Base-by-base conservation (phyloP, 2,329 filamentous ascomycete species). In the Pseudogymnoascus sp. region DNA sequence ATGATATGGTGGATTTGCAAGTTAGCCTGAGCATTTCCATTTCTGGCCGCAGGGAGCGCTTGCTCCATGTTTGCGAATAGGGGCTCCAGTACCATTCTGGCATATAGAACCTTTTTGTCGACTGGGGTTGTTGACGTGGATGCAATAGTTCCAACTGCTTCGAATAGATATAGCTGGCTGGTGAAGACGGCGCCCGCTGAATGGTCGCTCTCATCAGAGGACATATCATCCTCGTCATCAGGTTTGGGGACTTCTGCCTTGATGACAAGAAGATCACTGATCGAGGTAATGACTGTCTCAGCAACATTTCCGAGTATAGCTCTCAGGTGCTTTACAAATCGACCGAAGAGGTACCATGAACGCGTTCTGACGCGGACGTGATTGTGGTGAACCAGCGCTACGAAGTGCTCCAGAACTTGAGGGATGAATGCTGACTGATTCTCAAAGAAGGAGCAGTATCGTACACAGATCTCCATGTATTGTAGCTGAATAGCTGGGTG, bases 381-480 rank as follows among this genome's bases (percentile, higher is more conserved):
- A 35, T 89, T 84, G 72, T 96, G 91, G 71, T 97, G 95, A 3
- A 94, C 90, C 59, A 97, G 84, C 11, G 87, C 85, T 53, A 99
- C 90, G 75, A 99, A 97, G 72, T 89, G 92, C 71, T 97, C 92
- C 44, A 99, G 81, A 1, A 94, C 91, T 67, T 87, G 88, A 1
- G 91, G 90, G 60, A 97, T 95, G 65, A 91, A 87, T 21, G 88
- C 81, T 31, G 86, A 82, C 71, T 96, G 90, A 63, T 86, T 85
- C 72, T 97, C 92, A 73, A 99, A 97, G 75, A 97, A 96, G 28
- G 87, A 84, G 73, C 88, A 90, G 76, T 99, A 99, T 60, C 94
- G 88, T 63, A 96, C 92, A 74, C 92, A 96, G 37, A 96, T 96
- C 75, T 99, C 94, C 92, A 99, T 97, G 73, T 96, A 99, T 76